Evolutionary conservation across 83 land plant species (phyloP).

Genomic region (Thuja plicata): DNA sequence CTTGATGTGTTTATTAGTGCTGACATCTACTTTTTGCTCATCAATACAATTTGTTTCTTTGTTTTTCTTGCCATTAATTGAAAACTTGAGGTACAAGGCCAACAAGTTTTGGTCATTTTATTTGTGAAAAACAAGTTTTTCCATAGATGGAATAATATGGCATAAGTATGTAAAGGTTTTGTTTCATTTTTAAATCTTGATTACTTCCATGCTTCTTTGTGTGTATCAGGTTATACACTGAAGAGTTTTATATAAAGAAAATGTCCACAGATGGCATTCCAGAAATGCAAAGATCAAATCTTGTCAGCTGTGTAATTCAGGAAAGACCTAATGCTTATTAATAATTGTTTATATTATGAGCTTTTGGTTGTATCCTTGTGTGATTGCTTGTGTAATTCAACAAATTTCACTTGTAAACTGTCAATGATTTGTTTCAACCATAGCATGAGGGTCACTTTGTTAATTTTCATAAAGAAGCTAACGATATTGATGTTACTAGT

Average conservation of each 20-base stretch:
- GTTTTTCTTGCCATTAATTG: neutral
- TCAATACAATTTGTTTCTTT: neutral
- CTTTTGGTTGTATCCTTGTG: neutral
- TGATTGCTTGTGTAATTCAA: neutral
- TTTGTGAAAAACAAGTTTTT: neutral
- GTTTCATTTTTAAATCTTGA: neutral
- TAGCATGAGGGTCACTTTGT: neutral
- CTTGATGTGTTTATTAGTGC: neutral
- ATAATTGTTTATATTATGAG: neutral
- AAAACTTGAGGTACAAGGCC: neutral
- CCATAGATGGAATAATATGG: neutral
- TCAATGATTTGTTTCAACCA: neutral
- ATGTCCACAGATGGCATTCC: conserved; percentile 84
- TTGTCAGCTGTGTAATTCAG: conserved; percentile 82
- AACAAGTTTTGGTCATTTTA: neutral
- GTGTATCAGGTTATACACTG: conserved; percentile 74
- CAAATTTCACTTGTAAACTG: neutral
- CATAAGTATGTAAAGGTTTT: neutral
- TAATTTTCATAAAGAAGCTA: neutral
- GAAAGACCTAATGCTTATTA: conserved; percentile 24
- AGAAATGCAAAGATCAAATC: conserved; percentile 91
- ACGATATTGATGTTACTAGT: neutral
- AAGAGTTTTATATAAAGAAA: conserved; percentile 72
- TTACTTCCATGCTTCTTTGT: neutral
- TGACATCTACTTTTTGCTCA: neutral